Evolutionary conservation across 1,284 basidiomycete genomes (phyloP).

Genomic region (Papiliotrema laurentii): DNA sequence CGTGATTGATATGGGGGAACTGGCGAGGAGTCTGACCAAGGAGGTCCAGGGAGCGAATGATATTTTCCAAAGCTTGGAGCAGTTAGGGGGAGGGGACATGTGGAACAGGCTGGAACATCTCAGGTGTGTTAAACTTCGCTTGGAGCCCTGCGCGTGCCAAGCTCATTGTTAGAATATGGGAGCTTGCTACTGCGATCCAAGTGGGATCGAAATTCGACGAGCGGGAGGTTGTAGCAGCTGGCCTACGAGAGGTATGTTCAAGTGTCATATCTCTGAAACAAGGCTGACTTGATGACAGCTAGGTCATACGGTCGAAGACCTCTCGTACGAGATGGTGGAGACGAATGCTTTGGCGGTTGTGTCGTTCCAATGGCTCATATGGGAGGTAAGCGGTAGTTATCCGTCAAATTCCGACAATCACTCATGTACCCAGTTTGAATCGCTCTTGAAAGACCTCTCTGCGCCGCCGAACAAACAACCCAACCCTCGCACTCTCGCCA

Average conservation of each 20-base stretch:
- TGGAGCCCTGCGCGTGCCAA: neutral
- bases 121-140: conserved; percentile 18
- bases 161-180: conserved; percentile 31
- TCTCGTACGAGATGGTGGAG: conserved; percentile 35
- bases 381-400: conserved; percentile 28
- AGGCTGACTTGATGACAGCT: conserved; percentile 30
- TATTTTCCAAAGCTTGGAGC: conserved; percentile 40
- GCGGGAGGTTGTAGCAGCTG: conserved; percentile 31
- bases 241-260: conserved; percentile 22
- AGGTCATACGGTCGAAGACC: conserved; percentile 33
- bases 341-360: conserved; percentile 40
- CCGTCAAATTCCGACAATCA: neutral
- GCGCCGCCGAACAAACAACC: conserved; percentile 13
- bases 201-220: conserved; percentile 34
- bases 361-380: conserved; percentile 42
- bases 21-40: conserved; percentile 29
- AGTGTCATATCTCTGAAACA: too few species aligned
- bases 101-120: conserved; percentile 33
- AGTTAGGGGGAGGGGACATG: conserved; percentile 31
- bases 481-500: conserved; percentile 3
- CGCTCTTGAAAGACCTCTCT: conserved; percentile 30
- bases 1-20: conserved; percentile 25
- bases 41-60: conserved; percentile 34
- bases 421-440: conserved; percentile 22
- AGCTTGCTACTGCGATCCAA: conserved; percentile 35